Evolutionary conservation across 2,329 filamentous ascomycete species (phyloP).

Genomic region (Helotiales sp.): DNA sequence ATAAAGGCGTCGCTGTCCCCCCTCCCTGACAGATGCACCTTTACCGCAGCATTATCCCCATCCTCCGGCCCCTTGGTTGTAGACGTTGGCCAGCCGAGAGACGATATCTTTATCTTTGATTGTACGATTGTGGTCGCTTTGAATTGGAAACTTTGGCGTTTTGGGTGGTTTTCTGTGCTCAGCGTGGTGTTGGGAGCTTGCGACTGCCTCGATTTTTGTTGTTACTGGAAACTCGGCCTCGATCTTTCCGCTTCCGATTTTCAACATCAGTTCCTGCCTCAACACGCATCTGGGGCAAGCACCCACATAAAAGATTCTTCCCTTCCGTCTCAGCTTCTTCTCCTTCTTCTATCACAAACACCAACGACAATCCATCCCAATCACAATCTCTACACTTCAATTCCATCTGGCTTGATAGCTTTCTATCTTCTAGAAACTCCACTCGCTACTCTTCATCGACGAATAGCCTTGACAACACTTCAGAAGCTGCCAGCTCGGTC

Average conservation of each 20-base stretch:
- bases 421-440: constrained; percentile 37
- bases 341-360: constrained; percentile 15
- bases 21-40: neutral
- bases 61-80: constrained; percentile 1
- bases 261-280: constrained; percentile 13
- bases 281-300: constrained; percentile 5
- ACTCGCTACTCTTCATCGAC: constrained; percentile 33
- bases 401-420: constrained; percentile 38
- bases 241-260: constrained; percentile 4
- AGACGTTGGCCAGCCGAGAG: constrained; percentile 1
- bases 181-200: neutral
- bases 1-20: constrained; percentile 25
- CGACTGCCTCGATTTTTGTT: constrained; percentile 3
- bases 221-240: constrained; percentile 6
- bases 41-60: constrained; percentile 22
- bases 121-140: neutral
- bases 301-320: constrained; percentile 1
- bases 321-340: constrained; percentile 4
- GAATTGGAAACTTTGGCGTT: neutral
- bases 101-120: neutral
- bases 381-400: constrained; percentile 33
- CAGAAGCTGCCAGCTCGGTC: neutral
- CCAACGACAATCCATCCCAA: constrained; percentile 27
- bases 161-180: constrained; percentile 1
- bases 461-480: neutral